Percentiles rank a stretch among this genome's conserved stretches.
Evolutionary conservation across 1,284 basidiomycete genomes (phyloP).

Genomic region (Rhodotorula sp.): DNA sequence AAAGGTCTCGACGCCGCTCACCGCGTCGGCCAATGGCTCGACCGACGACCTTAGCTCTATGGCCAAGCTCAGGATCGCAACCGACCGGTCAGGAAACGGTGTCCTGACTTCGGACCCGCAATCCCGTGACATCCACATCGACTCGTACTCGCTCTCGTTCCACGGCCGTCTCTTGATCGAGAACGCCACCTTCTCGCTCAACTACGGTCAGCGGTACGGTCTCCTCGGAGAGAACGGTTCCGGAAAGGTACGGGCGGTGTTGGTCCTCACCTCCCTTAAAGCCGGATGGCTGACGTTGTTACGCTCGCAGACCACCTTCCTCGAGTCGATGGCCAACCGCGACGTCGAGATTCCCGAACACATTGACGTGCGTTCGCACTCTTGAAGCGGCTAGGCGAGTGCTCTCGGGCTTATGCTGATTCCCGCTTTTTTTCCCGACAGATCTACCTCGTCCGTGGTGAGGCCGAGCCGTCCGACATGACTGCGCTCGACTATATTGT

Average conservation of each 20-base stretch:
- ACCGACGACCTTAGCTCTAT: constrained; percentile 59
- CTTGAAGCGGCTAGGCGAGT: background rate
- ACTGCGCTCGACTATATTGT: constrained; percentile 97
- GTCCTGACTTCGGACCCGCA: constrained; percentile 90
- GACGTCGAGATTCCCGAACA: constrained; percentile 93
- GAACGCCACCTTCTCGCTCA: constrained; percentile 83
- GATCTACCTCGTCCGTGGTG: constrained; percentile 94
- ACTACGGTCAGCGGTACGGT: constrained; percentile 94
- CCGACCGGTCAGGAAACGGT: constrained; percentile 85
- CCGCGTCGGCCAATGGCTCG: constrained; percentile 55
- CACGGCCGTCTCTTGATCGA: constrained; percentile 93
- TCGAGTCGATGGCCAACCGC: constrained; percentile 71
- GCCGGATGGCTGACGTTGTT: background rate
- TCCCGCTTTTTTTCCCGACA: constrained; percentile 38
- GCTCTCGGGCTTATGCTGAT: background rate
- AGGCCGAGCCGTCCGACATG: constrained; percentile 93
- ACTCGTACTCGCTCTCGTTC: constrained; percentile 93
- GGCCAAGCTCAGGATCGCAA: constrained; percentile 82
- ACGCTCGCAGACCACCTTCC: constrained; percentile 53
- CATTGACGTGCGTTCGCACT: constrained; percentile 63
- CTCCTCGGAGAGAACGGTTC: constrained; percentile 95
- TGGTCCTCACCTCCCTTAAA: background rate
- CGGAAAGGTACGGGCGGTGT: constrained; percentile 71
- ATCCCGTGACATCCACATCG: constrained; percentile 95
- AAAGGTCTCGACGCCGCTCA: constrained; percentile 70